Evolutionary conservation across 148 eudicot genomes (phyloP), one percentile per base, ranked within the genome.

Genomic region (Salicornia ramosissima): DNA sequence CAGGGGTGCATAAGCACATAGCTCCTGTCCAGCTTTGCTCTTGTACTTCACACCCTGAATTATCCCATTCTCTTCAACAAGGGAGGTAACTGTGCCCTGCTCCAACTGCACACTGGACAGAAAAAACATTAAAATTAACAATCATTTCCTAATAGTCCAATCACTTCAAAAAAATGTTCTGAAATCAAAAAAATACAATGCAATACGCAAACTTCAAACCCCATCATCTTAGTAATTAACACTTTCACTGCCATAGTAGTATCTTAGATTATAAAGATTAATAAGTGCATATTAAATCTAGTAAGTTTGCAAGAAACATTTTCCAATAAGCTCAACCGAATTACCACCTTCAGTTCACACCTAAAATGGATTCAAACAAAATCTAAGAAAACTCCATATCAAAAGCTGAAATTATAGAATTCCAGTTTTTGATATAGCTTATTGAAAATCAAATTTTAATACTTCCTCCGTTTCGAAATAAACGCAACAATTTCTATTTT

Each of bases 11-110:
- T 79, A 85, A 13, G 94, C 83, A 26, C 56, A 68, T 65, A 82
- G 30, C 75, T 85, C 88, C 79, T 91, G 79, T 7, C 94, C 94
- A 70, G 75, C 71, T 73, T 88, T 88, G 40, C 51, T 85, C 86
- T 85, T 91, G 90, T 88, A 91, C 63, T 74, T 81, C 21, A 88
- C 94, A 56, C 97, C 97, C 76, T 80, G 88, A 47, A 88, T 75
- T 60, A 83, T 79, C 49, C 97, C 90, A 25, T 85, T 81, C 53
- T 85, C 91, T 73, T 91, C 97, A 72, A 91, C 86, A 46, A 91
- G 85, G 49, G 97, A 86, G 31, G 87, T 88, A 40, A 88, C 97
- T 40, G 97, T 72, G 43, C 97, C 97, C 82, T 91, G 91, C 82
- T 91, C 91, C 81, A 91, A 71, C 70, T 34, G 77, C 22, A 91